These are phyloP conservation scores for Scedosporium boydii DNA, from an alignment of 2,329 filamentous ascomycete genomes.

Conservation along the genomic window DNA sequence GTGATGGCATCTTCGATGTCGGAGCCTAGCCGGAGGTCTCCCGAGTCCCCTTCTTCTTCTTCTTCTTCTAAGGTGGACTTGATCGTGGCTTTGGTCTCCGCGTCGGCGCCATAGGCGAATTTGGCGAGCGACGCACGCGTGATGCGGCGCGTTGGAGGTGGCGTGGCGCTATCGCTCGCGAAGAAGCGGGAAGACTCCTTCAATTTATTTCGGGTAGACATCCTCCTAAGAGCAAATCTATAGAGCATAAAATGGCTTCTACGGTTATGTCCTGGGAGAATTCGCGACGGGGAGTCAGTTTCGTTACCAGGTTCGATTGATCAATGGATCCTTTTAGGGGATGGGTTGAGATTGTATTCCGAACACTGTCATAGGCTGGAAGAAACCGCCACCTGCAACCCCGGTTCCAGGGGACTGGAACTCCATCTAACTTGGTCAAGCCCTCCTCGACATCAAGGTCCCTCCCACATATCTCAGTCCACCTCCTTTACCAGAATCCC, in stretches of 20 bases:
- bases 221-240: neutral
- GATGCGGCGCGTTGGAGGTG: conserved; percentile 6
- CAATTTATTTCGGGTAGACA: neutral
- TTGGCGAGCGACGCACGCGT: conserved; percentile 18
- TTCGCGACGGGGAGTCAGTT: too few species aligned
- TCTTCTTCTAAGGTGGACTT: neutral
- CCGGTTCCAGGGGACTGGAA: too few species aligned
- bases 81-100: neutral
- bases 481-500: too few species aligned
- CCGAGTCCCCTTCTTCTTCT: neutral
- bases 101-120: conserved; percentile 13
- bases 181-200: conserved; percentile 9
- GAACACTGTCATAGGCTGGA: too few species aligned
- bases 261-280: too few species aligned
- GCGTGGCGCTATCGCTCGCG: conserved; percentile 13
- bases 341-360: too few species aligned
- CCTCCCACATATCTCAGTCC: too few species aligned
- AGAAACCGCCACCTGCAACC: too few species aligned
- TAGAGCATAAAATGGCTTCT: neutral
- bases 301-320: too few species aligned
- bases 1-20: conserved; percentile 51
- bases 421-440: too few species aligned
- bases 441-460: too few species aligned
- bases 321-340: too few species aligned
- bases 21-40: conserved; percentile 5